Evolutionary conservation across 2,329 filamentous ascomycete species (phyloP).

Genomic region (Leptodontidium sp.): DNA sequence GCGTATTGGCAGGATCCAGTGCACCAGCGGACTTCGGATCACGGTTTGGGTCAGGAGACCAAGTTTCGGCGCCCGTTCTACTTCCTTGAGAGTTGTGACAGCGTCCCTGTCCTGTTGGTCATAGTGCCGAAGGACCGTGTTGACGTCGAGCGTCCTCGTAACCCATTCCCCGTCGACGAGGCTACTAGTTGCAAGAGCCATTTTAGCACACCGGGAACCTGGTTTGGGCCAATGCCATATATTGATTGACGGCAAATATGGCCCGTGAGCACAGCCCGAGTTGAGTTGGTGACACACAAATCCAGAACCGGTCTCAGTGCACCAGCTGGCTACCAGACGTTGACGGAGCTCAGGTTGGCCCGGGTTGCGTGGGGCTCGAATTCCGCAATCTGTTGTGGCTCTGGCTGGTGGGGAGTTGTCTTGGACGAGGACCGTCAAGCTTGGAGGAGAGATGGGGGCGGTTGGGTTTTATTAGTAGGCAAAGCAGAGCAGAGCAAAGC

Average conservation of each 20-base stretch:
- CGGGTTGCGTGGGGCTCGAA: too few relatives aligned
- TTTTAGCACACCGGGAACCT: constrained; percentile 25
- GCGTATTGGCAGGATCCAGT: constrained; percentile 81
- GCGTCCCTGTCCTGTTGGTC: constrained; percentile 46
- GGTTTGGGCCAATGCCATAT: constrained; percentile 25
- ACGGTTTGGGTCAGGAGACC: constrained; percentile 84
- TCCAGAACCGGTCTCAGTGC: background rate
- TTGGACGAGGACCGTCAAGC: background rate
- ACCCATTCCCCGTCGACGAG: constrained; percentile 48
- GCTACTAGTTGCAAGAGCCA: constrained; percentile 45
- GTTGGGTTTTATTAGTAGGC: background rate
- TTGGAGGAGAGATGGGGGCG: background rate
- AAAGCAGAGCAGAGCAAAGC: background rate
- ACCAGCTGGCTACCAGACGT: background rate
- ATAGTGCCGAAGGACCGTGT: constrained; percentile 52
- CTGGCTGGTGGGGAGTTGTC: too few relatives aligned
- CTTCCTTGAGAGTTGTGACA: constrained; percentile 44
- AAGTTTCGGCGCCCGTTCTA: constrained; percentile 58
- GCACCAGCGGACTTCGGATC: constrained; percentile 76
- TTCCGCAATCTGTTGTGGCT: too few relatives aligned
- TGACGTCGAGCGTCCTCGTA: constrained; percentile 49
- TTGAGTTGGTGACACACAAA: background rate
- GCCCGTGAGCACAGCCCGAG: background rate
- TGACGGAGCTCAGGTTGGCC: background rate
- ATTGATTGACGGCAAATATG: background rate